Percentiles rank a stretch among this genome's conserved stretches.
Evolutionary conservation across 768 basidiomycete genomes (phyloP).

Genomic region (Collybiopsis luxurians): DNA sequence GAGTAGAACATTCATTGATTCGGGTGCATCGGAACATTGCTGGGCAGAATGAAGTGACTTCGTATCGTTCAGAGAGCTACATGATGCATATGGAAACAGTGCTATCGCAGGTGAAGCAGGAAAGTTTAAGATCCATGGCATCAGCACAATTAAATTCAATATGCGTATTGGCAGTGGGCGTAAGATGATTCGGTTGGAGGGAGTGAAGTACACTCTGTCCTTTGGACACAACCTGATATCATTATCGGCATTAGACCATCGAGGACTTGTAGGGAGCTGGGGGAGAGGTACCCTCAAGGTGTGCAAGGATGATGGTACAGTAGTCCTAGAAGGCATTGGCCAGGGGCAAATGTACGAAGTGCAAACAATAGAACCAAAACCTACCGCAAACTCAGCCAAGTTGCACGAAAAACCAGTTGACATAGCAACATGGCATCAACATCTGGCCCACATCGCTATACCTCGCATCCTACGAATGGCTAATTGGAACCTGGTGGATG

Average conservation of each 20-base stretch:
- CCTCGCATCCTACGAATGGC: slow-evolving; percentile 12
- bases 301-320: fast-evolving
- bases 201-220: too few relatives aligned
- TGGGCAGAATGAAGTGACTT: background rate
- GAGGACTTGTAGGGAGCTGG: background rate
- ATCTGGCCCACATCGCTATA: slow-evolving; percentile 10
- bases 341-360: background rate
- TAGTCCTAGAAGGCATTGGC: background rate
- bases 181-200: background rate
- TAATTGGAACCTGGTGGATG: slow-evolving; percentile 15
- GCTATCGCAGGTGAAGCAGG: background rate
- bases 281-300: background rate
- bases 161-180: background rate
- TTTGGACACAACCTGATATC: too few relatives aligned
- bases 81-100: background rate
- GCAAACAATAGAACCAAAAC: background rate
- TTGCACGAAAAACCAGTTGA: background rate
- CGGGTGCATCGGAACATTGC: background rate
- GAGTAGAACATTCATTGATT: background rate
- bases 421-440: background rate
- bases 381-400: slow-evolving; percentile 1
- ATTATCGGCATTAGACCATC: background rate
- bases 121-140: background rate
- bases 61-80: background rate
- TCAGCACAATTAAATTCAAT: background rate